Base-by-base conservation (phyloP, 305 asterid species). In the Ajuga reptans region DNA sequence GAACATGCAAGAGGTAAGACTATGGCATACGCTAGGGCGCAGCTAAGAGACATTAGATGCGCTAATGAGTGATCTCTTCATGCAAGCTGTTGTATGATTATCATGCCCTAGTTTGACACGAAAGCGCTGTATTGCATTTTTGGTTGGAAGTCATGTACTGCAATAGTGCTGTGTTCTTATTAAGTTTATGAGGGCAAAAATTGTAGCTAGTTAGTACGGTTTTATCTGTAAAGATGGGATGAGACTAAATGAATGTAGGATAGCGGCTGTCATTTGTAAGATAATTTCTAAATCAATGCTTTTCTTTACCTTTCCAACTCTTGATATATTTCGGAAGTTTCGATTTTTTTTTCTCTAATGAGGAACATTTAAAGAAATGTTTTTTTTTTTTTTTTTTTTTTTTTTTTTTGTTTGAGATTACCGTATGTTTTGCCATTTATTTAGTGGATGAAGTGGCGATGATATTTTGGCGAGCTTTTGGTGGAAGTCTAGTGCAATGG, bases 151-250 rank as follows among this genome's bases (percentile, higher is more conserved):
- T 21, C 4, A 3, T 3, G 36, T 3, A 31, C 17, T 56, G 55
- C 62, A 21, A 9, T 0, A 5, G 31, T 73, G 52, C n/a, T 24
- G 51, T 36, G 34, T 59, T 58, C 16, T 46, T 69, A 58, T 45
- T 67, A 43, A 62, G 39, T 55, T 51, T 52, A 47, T n/a, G 49
- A 49, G 39, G 59, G 71, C 61, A 39, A 12, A 15, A 10, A 42
- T 60, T 37, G 61, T 58, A 36, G 55, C 29, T 47, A 45, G 47
- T 16, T 6, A 29, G 64, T 24, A 52, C 33, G 56, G 17, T 68
- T 64, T 45, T 46, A 18, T 75, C 39, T 68, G 71, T 45, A 69
- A 67, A 75, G 41, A 59, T 62, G 62, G 50, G 60, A 11, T 60
- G 57, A 12, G 27, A 55, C 15, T 66, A 29, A 57, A 12, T 45